A percentile compares a stretch with the other conserved stretches of the same genome.
Evolutionary conservation across 257 asterid species (phyloP).

Genomic region (Leptodermis oblonga): DNA sequence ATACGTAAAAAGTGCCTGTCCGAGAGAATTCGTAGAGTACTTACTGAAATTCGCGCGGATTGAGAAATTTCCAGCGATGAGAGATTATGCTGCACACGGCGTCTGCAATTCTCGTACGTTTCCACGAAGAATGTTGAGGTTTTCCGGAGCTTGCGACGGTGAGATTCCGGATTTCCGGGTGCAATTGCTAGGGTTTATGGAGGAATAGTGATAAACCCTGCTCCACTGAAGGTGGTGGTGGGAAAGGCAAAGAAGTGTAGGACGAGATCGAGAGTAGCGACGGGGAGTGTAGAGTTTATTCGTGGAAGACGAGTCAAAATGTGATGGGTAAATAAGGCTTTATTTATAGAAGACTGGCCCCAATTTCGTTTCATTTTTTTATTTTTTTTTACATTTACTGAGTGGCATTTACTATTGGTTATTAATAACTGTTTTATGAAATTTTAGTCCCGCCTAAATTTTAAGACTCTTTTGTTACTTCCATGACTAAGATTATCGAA

Average conservation of each 20-base stretch:
- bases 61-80: constrained; percentile 1
- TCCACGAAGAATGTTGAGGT: neutral
- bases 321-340: neutral
- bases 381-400: too few relatives aligned
- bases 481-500: too few relatives aligned
- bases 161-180: too few relatives aligned
- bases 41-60: constrained; percentile 14
- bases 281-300: too few relatives aligned
- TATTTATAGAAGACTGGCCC: constrained; percentile 20
- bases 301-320: constrained; percentile 10
- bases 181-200: constrained; percentile 14
- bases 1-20: neutral
- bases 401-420: neutral
- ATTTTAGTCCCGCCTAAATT: too few relatives aligned
- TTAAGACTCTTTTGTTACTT: too few relatives aligned
- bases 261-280: constrained; percentile 13
- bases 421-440: too few relatives aligned
- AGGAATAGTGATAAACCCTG: constrained; percentile 16
- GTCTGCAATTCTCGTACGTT: neutral
- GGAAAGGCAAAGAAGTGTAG: neutral
- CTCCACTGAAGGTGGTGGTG: neutral
- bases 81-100: neutral
- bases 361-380: neutral
- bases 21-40: constrained; percentile 12
- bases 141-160: constrained; percentile 8